phyloP scores from a whole-genome alignment of 2,329 filamentous ascomycete species.

The Fusarium concolor region DNA sequence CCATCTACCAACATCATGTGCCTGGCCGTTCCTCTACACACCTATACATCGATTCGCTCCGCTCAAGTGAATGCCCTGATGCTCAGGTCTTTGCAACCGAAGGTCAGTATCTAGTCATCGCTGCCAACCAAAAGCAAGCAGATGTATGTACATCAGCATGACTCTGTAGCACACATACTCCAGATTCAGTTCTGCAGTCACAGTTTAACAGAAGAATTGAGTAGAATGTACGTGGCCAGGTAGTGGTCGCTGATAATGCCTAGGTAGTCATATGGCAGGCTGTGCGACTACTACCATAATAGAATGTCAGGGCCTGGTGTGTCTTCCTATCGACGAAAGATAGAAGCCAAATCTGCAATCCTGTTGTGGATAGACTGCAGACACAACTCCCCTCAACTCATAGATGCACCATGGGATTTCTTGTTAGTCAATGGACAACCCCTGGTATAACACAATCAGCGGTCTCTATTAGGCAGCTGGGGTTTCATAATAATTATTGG shows the following conservation, averaged over 20 bases:
- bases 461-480: not conserved
- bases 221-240: not conserved
- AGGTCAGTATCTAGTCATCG: not conserved
- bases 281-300: not conserved
- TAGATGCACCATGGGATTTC: not conserved
- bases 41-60: not conserved
- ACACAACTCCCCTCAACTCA: not conserved
- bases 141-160: not conserved
- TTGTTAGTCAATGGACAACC: not conserved
- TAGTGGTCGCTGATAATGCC: not conserved
- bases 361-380: not conserved
- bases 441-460: not conserved
- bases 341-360: not conserved
- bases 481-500: not conserved
- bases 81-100: not conserved
- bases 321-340: not conserved
- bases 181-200: not conserved
- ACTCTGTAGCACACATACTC: not conserved
- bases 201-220: not conserved
- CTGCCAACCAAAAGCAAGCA: not conserved
- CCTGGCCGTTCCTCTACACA: conserved; percentile 27
- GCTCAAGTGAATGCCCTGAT: conserved; percentile 10
- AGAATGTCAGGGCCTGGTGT: not conserved
- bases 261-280: not conserved
- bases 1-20: conserved; percentile 27